These are phyloP conservation scores for Physcia stellaris DNA, from an alignment of 495 filamentous ascomycete genomes.

Conservation along the genomic window DNA sequence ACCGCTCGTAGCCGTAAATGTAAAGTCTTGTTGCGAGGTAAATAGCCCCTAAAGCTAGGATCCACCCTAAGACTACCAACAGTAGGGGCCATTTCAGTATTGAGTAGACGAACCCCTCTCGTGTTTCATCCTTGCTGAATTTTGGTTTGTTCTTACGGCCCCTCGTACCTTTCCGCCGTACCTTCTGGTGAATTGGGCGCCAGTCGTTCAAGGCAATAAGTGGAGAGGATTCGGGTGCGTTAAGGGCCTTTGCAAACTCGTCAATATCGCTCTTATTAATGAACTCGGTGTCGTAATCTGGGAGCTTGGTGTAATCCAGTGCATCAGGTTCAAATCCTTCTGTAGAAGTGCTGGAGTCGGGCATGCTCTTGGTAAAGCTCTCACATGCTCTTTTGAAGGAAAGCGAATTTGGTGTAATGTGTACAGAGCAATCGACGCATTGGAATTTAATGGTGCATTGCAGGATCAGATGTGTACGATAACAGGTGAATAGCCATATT, in stretches of 20 bases:
- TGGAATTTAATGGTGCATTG: no score
- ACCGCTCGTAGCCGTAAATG: slow-evolving; percentile 71
- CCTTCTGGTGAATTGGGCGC: slow-evolving; percentile 60
- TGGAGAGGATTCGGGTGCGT: slow-evolving; percentile 32
- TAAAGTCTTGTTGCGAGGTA: slow-evolving; percentile 80
- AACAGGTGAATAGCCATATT: no score
- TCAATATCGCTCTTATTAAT: slow-evolving; percentile 38
- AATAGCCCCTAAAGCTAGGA: slow-evolving; percentile 47
- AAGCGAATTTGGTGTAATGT: no score
- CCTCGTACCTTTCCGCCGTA: slow-evolving; percentile 34
- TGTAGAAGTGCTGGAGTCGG: no score
- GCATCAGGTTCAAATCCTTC: slow-evolving; percentile 8
- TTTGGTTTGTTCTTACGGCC: slow-evolving; percentile 24
- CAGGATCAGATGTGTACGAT: no score
- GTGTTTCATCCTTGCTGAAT: slow-evolving; percentile 74
- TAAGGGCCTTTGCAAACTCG: slow-evolving; percentile 37
- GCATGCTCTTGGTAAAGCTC: no score
- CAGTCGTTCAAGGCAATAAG: slow-evolving; percentile 72
- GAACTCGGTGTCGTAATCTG: slow-evolving; percentile 54
- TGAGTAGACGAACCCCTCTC: slow-evolving; percentile 81
- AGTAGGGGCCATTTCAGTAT: slow-evolving; percentile 88
- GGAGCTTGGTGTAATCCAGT: slow-evolving; percentile 35
- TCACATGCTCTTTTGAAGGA: no score
- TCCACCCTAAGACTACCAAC: slow-evolving; percentile 63
- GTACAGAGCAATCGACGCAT: no score